Conservation (phyloP, 805 yeast species). For the Teunomyces barrocoloradensis region DNA sequence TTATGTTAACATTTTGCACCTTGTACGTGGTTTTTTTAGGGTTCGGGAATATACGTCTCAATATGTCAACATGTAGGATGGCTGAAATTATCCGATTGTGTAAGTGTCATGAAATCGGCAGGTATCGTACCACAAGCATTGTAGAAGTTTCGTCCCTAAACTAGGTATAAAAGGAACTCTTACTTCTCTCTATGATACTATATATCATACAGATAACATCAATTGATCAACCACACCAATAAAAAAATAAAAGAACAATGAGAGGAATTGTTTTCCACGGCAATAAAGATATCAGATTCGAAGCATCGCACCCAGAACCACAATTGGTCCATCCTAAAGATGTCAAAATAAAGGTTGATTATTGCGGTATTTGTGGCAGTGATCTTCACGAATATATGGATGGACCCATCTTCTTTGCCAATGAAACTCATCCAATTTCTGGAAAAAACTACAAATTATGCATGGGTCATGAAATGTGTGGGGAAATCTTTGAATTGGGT, state of each 20-base stretch:
- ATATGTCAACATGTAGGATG: not conserved
- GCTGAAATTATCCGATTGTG: not conserved
- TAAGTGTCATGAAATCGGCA: not conserved
- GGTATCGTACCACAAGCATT: not conserved
- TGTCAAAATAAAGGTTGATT: conserved; percentile 4
- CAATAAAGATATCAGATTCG: conserved; percentile 2
- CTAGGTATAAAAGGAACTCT: not conserved
- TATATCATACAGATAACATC: not conserved
- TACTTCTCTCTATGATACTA: not conserved
- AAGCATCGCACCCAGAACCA: conserved; percentile 3
- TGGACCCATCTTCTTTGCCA: conserved; percentile 1
- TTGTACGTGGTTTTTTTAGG: not conserved
- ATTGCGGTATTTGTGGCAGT: conserved; percentile 4
- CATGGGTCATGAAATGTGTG: conserved; percentile 6
- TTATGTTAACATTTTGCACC: too few species aligned
- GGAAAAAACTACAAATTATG: not conserved
- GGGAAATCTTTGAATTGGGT: conserved; percentile 4
- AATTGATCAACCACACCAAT: not conserved
- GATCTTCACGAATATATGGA: conserved; percentile 5
- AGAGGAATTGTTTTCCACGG: conserved; percentile 4
- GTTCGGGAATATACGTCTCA: not conserved
- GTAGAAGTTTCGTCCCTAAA: not conserved
- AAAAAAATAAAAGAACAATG: not conserved
- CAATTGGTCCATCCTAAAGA: not conserved
- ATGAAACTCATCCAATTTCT: not conserved